A percentile compares a stretch with the other conserved stretches of the same genome.
Evolutionary conservation across 495 filamentous ascomycete genomes (phyloP).

Genomic region (Rusavskia elegans): DNA sequence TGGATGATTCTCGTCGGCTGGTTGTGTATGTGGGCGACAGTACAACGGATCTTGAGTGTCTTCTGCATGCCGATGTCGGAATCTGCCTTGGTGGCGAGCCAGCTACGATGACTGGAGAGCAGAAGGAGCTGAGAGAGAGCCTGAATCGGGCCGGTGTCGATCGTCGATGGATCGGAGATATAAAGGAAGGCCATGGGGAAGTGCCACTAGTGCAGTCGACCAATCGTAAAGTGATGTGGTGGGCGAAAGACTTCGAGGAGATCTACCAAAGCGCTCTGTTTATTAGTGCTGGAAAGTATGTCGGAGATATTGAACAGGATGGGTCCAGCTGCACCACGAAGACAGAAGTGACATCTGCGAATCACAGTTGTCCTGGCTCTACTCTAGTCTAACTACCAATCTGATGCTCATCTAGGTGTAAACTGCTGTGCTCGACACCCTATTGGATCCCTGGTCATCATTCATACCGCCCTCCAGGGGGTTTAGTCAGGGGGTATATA

Average conservation of each 20-base stretch:
- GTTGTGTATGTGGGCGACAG: slow-evolving; percentile 19
- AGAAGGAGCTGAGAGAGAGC: not conserved
- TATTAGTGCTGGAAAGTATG: not conserved
- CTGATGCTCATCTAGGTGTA: no score
- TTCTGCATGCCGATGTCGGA: slow-evolving; percentile 16
- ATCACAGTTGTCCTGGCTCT: not conserved
- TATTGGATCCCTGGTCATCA: no score
- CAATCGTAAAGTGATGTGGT: not conserved
- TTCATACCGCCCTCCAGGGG: not conserved
- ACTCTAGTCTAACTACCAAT: not conserved
- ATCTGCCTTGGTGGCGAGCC: slow-evolving; percentile 8
- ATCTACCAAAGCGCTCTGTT: not conserved
- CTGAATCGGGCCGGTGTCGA: not conserved
- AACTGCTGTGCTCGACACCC: no score
- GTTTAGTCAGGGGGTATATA: not conserved
- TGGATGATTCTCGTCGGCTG: not conserved
- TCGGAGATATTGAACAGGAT: not conserved
- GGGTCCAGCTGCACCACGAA: not conserved
- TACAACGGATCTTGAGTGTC: slow-evolving; percentile 14
- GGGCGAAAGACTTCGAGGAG: slow-evolving; percentile 1
- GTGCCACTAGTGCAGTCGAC: not conserved
- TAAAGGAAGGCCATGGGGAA: not conserved
- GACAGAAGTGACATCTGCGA: not conserved
- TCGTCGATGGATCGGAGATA: not conserved
- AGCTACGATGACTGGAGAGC: not conserved